Evolutionary conservation across 176 grass and related monocot genomes (phyloP), one percentile per base, ranked within the genome.

Genomic region (Tillandsia fasciculata): DNA sequence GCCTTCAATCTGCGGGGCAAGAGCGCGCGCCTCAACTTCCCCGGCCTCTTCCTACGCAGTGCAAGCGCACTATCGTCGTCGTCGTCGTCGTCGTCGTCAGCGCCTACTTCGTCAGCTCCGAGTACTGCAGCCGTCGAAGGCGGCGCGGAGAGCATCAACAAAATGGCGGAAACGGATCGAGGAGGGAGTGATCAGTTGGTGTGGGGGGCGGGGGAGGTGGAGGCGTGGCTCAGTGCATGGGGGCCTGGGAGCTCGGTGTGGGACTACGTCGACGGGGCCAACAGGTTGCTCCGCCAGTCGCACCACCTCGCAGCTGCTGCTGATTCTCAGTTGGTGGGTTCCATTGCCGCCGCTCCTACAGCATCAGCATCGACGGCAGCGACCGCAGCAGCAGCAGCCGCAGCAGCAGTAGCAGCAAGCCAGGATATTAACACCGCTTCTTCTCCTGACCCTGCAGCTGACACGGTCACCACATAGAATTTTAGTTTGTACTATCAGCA

Each of bases 21-120:
- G 75, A 77, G 51, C 66, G 75, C 75, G 9, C 52, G 66, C 52
- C 75, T 77, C 53, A 77, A 77, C 29, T 77, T 77, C 52, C 75
- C 75, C 42, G 10, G 69, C 22, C 65, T 77, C 65, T 77, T 77
- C 33, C 33, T 69, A 20, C 53, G 75, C 10, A 58, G 33, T 42
- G 33, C 33, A 0, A 77, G 12, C 12, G 47, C 11, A 20, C 26
- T 12, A 9, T 8, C 50, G 64, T 14, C 50, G 27, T 49, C 18
- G 15, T 20, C 22, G 27, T 49, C 18, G 15, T 8, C 50, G 64
- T 14, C 50, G 27, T 49, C 18, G 15, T 20, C 22, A 9, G 56
- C 56, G 13, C 56, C 22, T 61, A 8, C 56, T 23, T 15, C 7
- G 13, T 20, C 22, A 2, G n/a, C 56, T n/a, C 56, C 56, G 4